These are phyloP conservation scores for Aspergillus cejpii DNA, from an alignment of 2,329 filamentous ascomycete genomes.

Conservation along the genomic window DNA sequence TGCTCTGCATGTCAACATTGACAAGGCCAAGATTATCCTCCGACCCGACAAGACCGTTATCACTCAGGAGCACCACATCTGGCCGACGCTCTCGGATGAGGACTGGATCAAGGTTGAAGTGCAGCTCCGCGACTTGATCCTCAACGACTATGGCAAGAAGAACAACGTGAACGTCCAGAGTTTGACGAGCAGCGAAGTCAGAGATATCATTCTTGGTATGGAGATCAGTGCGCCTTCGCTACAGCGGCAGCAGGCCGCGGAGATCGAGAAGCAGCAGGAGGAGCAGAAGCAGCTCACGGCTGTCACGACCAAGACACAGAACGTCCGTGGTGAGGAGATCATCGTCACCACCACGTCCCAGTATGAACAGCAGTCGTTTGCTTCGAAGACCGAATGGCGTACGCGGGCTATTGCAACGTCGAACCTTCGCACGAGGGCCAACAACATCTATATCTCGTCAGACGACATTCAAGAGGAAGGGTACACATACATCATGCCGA, in stretches of 20 bases:
- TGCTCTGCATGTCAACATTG: slow-evolving; percentile 92
- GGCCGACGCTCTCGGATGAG: slow-evolving; percentile 88
- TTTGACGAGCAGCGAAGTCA: slow-evolving; percentile 91
- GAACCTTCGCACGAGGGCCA: slow-evolving; percentile 84
- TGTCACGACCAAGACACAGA: slow-evolving; percentile 96
- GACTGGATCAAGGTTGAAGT: slow-evolving; percentile 99
- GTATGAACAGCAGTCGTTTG: slow-evolving; percentile 95
- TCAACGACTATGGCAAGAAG: slow-evolving; percentile 99
- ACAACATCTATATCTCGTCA: slow-evolving; percentile 98
- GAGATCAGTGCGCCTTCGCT: slow-evolving; percentile 97
- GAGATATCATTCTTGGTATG: slow-evolving; percentile 98
- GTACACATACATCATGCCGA: slow-evolving; percentile 96
- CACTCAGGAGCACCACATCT: slow-evolving; percentile 97
- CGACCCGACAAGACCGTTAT: slow-evolving; percentile 97
- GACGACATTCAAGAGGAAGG: slow-evolving; percentile 88
- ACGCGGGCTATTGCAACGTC: slow-evolving; percentile 94
- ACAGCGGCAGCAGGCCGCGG: slow-evolving; percentile 95
- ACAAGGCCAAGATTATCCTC: slow-evolving; percentile 94
- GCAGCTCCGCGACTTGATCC: slow-evolving; percentile 84
- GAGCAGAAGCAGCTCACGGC: slow-evolving; percentile 95
- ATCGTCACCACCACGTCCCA: slow-evolving; percentile 97
- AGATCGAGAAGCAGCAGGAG: slow-evolving; percentile 98
- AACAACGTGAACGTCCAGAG: slow-evolving; percentile 99
- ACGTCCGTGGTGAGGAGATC: slow-evolving; percentile 93
- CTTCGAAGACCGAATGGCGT: slow-evolving; percentile 98